phyloP scores from a whole-genome alignment of 2,329 filamentous ascomycete genomes.

The Fusarium graminum region DNA sequence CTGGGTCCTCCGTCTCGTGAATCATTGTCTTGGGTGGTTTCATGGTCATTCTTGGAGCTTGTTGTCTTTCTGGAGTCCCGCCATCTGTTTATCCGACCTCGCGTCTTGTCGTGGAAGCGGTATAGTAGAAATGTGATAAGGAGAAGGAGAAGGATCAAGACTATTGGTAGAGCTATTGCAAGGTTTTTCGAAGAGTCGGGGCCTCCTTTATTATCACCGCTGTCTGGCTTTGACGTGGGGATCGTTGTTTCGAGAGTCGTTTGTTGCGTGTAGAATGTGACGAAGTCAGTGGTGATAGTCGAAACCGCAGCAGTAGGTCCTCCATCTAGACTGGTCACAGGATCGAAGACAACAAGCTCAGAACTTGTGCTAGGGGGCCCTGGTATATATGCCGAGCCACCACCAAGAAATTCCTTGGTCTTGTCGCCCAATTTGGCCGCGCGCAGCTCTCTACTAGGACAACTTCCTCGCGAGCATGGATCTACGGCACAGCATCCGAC shows the following conservation, averaged over 20 bases:
- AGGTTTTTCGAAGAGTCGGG: neutral
- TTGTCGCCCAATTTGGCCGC: slow-evolving; percentile 37
- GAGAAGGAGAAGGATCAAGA: neutral
- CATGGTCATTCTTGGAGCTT: no score
- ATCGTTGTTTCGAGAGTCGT: neutral
- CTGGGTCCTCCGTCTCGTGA: no score
- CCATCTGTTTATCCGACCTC: no score
- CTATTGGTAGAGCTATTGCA: neutral
- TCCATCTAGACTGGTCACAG: neutral
- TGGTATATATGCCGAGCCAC: neutral
- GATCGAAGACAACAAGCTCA: fast-evolving
- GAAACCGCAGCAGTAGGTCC: neutral
- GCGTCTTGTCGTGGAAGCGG: neutral
- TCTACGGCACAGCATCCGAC: slow-evolving; percentile 55
- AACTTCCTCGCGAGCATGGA: slow-evolving; percentile 36
- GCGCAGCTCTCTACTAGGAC: slow-evolving; percentile 25
- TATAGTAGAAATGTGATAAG: neutral
- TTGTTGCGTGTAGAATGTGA: neutral
- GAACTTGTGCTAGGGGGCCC: fast-evolving
- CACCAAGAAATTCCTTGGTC: slow-evolving; percentile 2
- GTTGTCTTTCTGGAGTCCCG: no score
- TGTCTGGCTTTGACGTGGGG: neutral
- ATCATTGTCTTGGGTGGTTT: no score
- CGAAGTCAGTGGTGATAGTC: neutral
- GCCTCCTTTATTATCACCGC: neutral